Evolutionary conservation across 805 yeast species (phyloP).

Genomic region (Hanseniaspora thailandica): DNA sequence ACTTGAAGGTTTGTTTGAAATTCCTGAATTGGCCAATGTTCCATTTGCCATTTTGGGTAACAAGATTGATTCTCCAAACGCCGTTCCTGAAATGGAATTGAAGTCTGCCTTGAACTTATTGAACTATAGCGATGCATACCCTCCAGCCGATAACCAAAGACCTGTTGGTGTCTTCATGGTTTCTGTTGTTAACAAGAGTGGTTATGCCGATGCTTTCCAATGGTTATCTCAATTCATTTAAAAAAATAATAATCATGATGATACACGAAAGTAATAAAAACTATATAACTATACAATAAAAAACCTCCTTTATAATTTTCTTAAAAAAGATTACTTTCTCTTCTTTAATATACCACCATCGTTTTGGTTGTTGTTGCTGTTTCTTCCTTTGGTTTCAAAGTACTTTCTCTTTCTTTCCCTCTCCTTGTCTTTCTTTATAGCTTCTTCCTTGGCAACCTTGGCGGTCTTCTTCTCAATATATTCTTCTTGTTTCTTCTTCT

Average conservation of each 20-base stretch:
- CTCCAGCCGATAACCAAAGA: slow-evolving; percentile 57
- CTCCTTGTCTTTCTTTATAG: slow-evolving; percentile 58
- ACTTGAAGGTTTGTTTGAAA: slow-evolving; percentile 81
- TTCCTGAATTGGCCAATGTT: slow-evolving; percentile 79
- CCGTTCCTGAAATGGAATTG: slow-evolving; percentile 88
- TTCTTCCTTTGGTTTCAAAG: slow-evolving; percentile 59
- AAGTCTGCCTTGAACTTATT: slow-evolving; percentile 79
- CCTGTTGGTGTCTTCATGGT: slow-evolving; percentile 97
- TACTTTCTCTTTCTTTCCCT: slow-evolving; percentile 78
- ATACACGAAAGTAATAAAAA: too few species aligned
- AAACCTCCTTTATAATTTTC: too few species aligned
- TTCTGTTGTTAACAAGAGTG: slow-evolving; percentile 96
- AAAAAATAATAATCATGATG: slow-evolving; percentile 12
- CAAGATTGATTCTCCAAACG: slow-evolving; percentile 88
- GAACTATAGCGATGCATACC: slow-evolving; percentile 75
- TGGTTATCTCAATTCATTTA: slow-evolving; percentile 95
- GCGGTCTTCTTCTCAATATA: slow-evolving; percentile 64
- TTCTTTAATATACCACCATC: slow-evolving; percentile 9
- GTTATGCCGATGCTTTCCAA: slow-evolving; percentile 96
- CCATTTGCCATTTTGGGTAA: slow-evolving; percentile 93
- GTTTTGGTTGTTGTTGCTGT: slow-evolving; percentile 23
- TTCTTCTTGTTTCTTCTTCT: slow-evolving; percentile 56
- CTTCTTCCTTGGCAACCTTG: slow-evolving; percentile 57
- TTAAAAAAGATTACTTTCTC: slow-evolving; percentile 1
- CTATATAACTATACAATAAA: not conserved